Conservation (phyloP, 129 eudicot genomes). For the Oenanthe sinensis region DNA sequence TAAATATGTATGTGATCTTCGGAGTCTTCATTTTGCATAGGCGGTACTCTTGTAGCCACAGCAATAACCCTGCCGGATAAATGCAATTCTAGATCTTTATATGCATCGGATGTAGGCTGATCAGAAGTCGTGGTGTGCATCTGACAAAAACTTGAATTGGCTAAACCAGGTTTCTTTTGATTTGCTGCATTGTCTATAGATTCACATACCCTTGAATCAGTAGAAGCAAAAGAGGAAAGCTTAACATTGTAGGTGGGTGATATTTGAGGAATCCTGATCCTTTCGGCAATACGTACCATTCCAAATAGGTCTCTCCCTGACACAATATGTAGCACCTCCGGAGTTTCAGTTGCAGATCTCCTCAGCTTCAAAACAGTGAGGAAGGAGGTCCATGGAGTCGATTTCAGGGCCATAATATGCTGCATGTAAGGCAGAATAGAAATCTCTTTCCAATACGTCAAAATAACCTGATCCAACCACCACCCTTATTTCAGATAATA, state of each 20-base stretch:
- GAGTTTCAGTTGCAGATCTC: slow-evolving; percentile 64
- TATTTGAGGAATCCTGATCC: slow-evolving; percentile 45
- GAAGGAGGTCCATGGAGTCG: slow-evolving; percentile 68
- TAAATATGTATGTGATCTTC: slow-evolving; percentile 62
- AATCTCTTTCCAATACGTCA: slow-evolving; percentile 62
- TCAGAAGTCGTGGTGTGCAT: slow-evolving; percentile 14
- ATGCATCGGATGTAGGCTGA: slow-evolving; percentile 47
- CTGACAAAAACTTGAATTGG: slow-evolving; percentile 5
- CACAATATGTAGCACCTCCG: slow-evolving; percentile 82
- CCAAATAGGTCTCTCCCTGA: slow-evolving; percentile 89
- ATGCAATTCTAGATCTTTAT: slow-evolving; percentile 72
- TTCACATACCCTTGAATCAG: slow-evolving; percentile 18
- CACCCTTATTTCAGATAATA: slow-evolving; percentile 53
- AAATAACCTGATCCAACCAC: slow-evolving; percentile 69
- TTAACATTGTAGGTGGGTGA: slow-evolving; percentile 28
- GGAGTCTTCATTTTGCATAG: slow-evolving; percentile 34
- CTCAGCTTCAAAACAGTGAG: slow-evolving; percentile 89
- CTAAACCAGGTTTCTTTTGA: slow-evolving; percentile 13
- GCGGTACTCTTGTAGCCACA: slow-evolving; percentile 64
- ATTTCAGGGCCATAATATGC: slow-evolving; percentile 85
- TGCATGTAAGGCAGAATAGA: slow-evolving; percentile 74
- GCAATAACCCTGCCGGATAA: slow-evolving; percentile 76
- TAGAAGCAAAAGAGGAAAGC: slow-evolving; percentile 22
- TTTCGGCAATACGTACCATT: slow-evolving; percentile 55
- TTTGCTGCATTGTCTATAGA: slow-evolving; percentile 15